Conservation (phyloP, 169 alveolate species). For the Plasmodium gallinaceum region DNA sequence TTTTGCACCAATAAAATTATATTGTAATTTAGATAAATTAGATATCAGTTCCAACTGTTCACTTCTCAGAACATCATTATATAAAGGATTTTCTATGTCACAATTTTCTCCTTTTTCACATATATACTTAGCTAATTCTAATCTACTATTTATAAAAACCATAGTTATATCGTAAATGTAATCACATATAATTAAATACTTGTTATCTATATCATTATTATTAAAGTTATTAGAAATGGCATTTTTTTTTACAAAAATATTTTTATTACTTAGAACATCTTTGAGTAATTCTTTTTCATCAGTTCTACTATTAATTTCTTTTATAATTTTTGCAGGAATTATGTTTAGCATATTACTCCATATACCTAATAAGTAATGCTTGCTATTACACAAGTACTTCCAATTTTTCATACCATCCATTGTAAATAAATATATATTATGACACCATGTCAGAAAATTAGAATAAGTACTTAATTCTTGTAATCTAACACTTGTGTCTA, state of each 20-base stretch:
- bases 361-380: conserved; percentile 93
- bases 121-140: conserved; percentile 63
- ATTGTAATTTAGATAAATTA: conserved; percentile 80
- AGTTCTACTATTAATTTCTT: conserved; percentile 73
- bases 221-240: conserved; percentile 55
- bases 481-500: conserved; percentile 92
- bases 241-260: conserved; percentile 58
- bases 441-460: conserved; percentile 92
- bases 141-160: conserved; percentile 61
- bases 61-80: conserved; percentile 78
- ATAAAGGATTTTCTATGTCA: conserved; percentile 65
- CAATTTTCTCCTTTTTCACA: conserved; percentile 75
- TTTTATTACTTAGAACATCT: conserved; percentile 60
- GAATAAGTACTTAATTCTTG: conserved; percentile 84
- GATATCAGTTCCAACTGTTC: conserved; percentile 84
- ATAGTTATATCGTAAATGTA: conserved; percentile 61
- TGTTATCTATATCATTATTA: conserved; percentile 58
- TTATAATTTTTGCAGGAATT: conserved; percentile 57
- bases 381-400: conserved; percentile 92
- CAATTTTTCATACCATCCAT: conserved; percentile 91
- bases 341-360: conserved; percentile 92
- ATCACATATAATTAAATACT: conserved; percentile 64
- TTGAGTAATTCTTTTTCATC: conserved; percentile 70
- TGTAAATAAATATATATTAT: conserved; percentile 91
- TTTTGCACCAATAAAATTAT: conserved; percentile 77